Evolutionary conservation across 2,329 filamentous ascomycete species (phyloP).

Genomic region (Trichoderma sp.): DNA sequence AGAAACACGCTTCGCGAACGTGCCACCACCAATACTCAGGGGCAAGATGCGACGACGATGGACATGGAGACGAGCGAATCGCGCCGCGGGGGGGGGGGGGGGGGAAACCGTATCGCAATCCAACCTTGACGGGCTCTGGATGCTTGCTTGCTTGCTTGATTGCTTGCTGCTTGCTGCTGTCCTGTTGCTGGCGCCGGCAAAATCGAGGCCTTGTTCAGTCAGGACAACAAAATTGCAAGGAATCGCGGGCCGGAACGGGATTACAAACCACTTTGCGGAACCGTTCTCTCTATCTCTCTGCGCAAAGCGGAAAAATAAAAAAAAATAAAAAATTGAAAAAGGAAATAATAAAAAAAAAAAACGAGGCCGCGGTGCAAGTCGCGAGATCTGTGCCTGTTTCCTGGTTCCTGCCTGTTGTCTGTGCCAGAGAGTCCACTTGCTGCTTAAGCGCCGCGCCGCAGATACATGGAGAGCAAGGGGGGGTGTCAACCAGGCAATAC

Average conservation of each 20-base stretch:
- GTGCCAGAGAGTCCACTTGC: neutral
- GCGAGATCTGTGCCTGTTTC: conserved; percentile 7
- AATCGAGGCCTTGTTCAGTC: neutral
- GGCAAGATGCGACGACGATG: conserved; percentile 13
- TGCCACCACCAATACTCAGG: conserved; percentile 18
- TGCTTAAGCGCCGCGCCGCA: conserved; percentile 17
- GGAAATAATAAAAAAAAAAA: neutral
- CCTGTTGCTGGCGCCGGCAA: no score
- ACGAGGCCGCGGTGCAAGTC: conserved; percentile 1
- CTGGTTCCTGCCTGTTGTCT: no score
- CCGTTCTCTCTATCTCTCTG: no score
- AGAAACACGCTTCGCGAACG: conserved; percentile 5
- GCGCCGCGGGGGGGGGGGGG: conserved; percentile 4
- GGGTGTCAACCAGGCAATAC: neutral
- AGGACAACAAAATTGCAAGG: neutral
- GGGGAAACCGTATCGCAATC: neutral
- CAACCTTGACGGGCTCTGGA: neutral
- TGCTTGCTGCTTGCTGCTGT: no score
- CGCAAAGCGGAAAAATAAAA: no score
- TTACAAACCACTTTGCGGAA: neutral
- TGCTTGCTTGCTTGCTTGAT: no score
- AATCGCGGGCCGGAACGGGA: conserved; percentile 18
- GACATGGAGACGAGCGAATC: conserved; percentile 15
- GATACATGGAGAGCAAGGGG: conserved; percentile 11
- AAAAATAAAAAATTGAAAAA: neutral